Evolutionary conservation across 768 basidiomycete species (phyloP).

Genomic region (Macrolepiota albuminosa): DNA sequence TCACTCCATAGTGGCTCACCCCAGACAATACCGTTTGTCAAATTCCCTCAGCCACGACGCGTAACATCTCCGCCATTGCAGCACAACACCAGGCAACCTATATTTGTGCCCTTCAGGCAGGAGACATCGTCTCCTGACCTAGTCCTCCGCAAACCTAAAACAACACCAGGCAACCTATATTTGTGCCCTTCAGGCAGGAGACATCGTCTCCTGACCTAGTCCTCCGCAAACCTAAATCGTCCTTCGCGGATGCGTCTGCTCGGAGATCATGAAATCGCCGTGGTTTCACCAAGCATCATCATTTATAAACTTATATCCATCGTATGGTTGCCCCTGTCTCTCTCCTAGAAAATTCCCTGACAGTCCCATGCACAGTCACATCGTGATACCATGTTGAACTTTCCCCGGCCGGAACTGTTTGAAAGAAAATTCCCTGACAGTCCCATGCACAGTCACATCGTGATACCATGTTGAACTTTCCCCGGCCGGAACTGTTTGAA

Average conservation of each 20-base stretch:
- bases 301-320: conserved; percentile 7
- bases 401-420: conserved; percentile 2
- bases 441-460: neutral
- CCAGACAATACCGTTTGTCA: conserved; percentile 13
- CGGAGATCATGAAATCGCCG: conserved; percentile 6
- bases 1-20: conserved; percentile 12
- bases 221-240: conserved; percentile 29
- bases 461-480: conserved; percentile 7
- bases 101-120: conserved; percentile 52
- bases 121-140: conserved; percentile 53
- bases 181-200: conserved; percentile 48
- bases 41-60: conserved; percentile 25
- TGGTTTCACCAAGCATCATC: neutral
- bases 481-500: conserved; percentile 3
- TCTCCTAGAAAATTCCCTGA: neutral
- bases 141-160: conserved; percentile 33
- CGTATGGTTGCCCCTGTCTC: conserved; percentile 4
- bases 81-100: conserved; percentile 22
- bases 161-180: conserved; percentile 31
- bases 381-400: conserved; percentile 7
- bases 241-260: conserved; percentile 4
- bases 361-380: neutral
- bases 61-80: conserved; percentile 10
- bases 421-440: neutral
- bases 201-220: conserved; percentile 54